These are phyloP conservation scores for Ceratocystis cubensis DNA, from an alignment of 2,329 filamentous ascomycete species.

Conservation along the genomic window DNA sequence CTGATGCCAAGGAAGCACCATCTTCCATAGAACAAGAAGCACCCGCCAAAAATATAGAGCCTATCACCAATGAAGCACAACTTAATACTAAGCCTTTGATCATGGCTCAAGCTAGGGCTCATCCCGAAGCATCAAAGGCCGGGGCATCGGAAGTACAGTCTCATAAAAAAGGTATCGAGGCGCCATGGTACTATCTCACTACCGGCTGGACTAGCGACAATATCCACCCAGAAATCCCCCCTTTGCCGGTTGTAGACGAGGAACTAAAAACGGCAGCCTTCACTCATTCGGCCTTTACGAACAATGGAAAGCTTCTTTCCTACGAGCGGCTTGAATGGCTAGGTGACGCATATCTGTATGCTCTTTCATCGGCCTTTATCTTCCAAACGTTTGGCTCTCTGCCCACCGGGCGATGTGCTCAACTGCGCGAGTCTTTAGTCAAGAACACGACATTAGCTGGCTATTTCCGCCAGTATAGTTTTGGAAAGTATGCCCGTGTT, in stretches of 20 bases:
- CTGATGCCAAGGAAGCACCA: neutral
- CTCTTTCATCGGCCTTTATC: slow-evolving; percentile 63
- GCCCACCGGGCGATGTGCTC: slow-evolving; percentile 55
- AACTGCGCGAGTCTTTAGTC: slow-evolving; percentile 65
- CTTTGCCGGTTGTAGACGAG: slow-evolving; percentile 50
- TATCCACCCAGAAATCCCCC: slow-evolving; percentile 39
- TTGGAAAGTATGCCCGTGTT: slow-evolving; percentile 51
- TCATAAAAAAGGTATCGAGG: slow-evolving; percentile 17
- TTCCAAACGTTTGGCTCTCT: slow-evolving; percentile 56
- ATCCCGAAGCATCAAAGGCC: neutral
- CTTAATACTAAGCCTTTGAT: neutral
- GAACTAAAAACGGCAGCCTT: slow-evolving; percentile 51
- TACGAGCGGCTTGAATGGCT: slow-evolving; percentile 85
- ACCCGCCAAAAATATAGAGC: neutral
- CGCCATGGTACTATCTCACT: slow-evolving; percentile 25
- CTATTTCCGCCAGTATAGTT: slow-evolving; percentile 57
- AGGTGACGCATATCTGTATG: slow-evolving; percentile 74
- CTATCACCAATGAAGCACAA: neutral
- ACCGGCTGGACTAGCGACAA: slow-evolving; percentile 41
- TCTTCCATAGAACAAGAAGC: neutral
- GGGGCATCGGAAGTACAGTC: neutral
- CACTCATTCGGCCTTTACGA: slow-evolving; percentile 45
- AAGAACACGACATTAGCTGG: slow-evolving; percentile 65
- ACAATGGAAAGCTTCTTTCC: slow-evolving; percentile 30
- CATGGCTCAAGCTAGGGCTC: neutral